phyloP scores from a whole-genome alignment of 2,329 filamentous ascomycete genomes.

The Leptographium lundbergii region DNA sequence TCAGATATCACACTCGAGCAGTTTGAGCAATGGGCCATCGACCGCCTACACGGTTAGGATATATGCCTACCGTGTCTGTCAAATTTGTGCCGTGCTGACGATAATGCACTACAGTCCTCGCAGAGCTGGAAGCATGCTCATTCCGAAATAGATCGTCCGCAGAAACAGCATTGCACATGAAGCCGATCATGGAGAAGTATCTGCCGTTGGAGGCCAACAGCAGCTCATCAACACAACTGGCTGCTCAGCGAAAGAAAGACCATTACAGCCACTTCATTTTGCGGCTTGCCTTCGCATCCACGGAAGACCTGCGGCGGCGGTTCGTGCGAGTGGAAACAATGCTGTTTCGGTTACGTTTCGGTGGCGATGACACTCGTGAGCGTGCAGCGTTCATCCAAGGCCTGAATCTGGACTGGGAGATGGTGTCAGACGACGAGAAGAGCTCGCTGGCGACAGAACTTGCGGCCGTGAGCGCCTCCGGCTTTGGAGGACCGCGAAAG shows the following conservation, averaged over 20 bases:
- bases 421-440: conserved; percentile 68
- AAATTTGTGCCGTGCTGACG: not conserved
- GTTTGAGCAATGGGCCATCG: conserved; percentile 98
- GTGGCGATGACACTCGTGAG: conserved; percentile 63
- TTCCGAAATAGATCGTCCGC: conserved; percentile 81
- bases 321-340: conserved; percentile 81
- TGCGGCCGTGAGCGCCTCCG: conserved; percentile 29
- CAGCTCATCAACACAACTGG: conserved; percentile 44
- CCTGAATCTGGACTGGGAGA: conserved; percentile 74
- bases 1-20: conserved; percentile 92
- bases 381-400: conserved; percentile 62
- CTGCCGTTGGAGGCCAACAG: conserved; percentile 68
- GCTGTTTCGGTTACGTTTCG: conserved; percentile 74
- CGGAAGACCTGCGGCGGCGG: conserved; percentile 76
- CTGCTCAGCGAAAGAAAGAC: conserved; percentile 75
- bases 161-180: conserved; percentile 77
- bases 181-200: conserved; percentile 75
- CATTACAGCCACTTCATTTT: conserved; percentile 98
- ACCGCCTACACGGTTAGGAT: conserved; percentile 61
- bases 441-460: conserved; percentile 49
- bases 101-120: conserved; percentile 45
- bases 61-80: not conserved
- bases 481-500: conserved; percentile 24
- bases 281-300: conserved; percentile 80
- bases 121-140: conserved; percentile 84